Evolutionary conservation across 192 early-diverging fungal species (phyloP).

Genomic region (Linderina pennispora): DNA sequence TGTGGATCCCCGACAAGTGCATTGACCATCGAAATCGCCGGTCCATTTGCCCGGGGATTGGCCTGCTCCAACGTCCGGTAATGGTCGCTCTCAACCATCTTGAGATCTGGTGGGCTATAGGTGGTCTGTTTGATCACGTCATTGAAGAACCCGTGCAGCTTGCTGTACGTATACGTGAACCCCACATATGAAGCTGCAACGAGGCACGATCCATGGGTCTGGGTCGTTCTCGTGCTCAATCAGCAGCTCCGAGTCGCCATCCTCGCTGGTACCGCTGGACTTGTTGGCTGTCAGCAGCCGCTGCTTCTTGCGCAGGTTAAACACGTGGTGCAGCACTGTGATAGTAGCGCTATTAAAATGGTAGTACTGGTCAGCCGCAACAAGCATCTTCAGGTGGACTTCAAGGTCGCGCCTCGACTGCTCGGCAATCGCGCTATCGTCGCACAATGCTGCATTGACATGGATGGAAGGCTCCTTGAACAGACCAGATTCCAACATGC

Average conservation of each 20-base stretch:
- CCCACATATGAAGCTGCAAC: constrained; percentile 43
- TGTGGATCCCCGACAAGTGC: too few species aligned
- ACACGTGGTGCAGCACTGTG: constrained; percentile 45
- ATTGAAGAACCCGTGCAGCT: constrained; percentile 40
- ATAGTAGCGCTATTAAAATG: constrained; percentile 48
- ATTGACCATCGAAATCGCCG: not conserved
- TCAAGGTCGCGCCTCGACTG: constrained; percentile 43
- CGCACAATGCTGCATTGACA: constrained; percentile 33
- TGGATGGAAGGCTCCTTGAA: constrained; percentile 44
- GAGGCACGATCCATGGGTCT: constrained; percentile 46
- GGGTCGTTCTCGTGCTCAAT: constrained; percentile 27
- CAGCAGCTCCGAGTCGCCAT: too few species aligned
- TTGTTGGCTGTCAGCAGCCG: not conserved
- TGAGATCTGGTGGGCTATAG: constrained; percentile 33
- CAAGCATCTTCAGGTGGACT: constrained; percentile 39
- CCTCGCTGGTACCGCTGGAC: constrained; percentile 1
- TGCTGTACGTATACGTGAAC: constrained; percentile 36
- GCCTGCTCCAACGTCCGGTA: not conserved
- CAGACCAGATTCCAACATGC: constrained; percentile 41
- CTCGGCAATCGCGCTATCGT: constrained; percentile 27
- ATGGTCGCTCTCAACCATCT: constrained; percentile 3
- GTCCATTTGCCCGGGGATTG: not conserved
- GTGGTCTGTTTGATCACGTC: constrained; percentile 44
- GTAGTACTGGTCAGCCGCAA: constrained; percentile 45
- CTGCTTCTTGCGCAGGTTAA: constrained; percentile 41